Percentiles rank a stretch among this genome's conserved stretches.
phyloP scores from a whole-genome alignment of 306 rosid species.

The Leucaena leucocephala region DNA sequence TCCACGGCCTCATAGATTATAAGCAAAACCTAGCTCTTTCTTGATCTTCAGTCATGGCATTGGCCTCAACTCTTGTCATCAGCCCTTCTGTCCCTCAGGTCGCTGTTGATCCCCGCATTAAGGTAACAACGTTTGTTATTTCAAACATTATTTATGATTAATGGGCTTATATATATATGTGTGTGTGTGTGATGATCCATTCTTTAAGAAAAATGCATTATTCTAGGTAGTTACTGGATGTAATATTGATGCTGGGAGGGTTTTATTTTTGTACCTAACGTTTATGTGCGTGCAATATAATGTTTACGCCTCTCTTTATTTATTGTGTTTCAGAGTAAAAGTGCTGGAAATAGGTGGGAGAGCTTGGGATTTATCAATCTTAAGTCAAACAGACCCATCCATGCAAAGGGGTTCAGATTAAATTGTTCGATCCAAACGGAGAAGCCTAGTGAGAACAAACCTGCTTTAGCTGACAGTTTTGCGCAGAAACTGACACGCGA shows the following conservation, averaged over 20 bases:
- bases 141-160: background rate
- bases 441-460: constrained; percentile 51
- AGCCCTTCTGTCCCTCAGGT: constrained; percentile 31
- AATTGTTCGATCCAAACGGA: constrained; percentile 59
- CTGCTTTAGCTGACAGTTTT: constrained; percentile 48
- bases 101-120: constrained; percentile 34
- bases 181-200: too few relatives aligned
- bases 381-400: constrained; percentile 29
- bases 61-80: constrained; percentile 39
- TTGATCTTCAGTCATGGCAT: constrained; percentile 40
- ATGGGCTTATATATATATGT: background rate
- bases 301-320: constrained; percentile 33
- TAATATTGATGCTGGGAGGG: background rate
- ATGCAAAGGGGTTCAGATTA: constrained; percentile 46
- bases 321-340: constrained; percentile 49
- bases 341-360: constrained; percentile 37
- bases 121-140: constrained; percentile 32
- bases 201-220: too few relatives aligned
- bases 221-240: too few relatives aligned
- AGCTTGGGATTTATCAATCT: constrained; percentile 49
- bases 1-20: background rate
- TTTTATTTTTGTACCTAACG: background rate
- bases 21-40: constrained; percentile 32
- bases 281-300: background rate
- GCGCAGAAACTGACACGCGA: constrained; percentile 57